Evolutionary conservation across 2,329 filamentous ascomycete species (phyloP).

Genomic region (Penicillium sp.): DNA sequence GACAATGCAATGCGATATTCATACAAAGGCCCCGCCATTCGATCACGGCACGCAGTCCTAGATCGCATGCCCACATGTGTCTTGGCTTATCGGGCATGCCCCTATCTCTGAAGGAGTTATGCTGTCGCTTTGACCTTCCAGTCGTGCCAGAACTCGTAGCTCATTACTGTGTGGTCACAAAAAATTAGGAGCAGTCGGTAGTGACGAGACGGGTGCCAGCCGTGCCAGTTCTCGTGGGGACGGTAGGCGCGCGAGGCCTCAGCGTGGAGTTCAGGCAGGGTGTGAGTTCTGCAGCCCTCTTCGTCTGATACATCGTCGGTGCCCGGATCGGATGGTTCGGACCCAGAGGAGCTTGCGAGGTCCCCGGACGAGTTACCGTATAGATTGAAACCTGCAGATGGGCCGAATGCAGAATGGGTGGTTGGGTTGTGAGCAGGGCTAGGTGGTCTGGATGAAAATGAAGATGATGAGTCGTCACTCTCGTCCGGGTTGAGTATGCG

Average conservation of each 20-base stretch:
- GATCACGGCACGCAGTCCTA: too few relatives aligned
- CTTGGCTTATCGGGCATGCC: too few relatives aligned
- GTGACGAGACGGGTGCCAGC: conserved; percentile 40
- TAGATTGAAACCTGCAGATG: neutral
- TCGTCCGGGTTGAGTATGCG: conserved; percentile 14
- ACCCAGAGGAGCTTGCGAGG: neutral
- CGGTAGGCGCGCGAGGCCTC: conserved; percentile 29
- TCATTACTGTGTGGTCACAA: conserved; percentile 53
- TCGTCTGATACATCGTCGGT: neutral
- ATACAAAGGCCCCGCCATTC: too few relatives aligned
- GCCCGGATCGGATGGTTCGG: neutral
- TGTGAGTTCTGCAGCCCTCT: conserved; percentile 10
- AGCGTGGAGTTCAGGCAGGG: conserved; percentile 35
- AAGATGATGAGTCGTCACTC: conserved; percentile 16
- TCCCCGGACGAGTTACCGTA: neutral
- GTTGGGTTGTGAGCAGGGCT: neutral
- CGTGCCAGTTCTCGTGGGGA: conserved; percentile 39
- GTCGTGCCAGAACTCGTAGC: conserved; percentile 54
- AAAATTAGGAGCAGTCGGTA: conserved; percentile 56
- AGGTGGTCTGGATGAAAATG: neutral
- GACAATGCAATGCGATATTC: too few relatives aligned
- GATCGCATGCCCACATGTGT: too few relatives aligned
- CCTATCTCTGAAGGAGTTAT: too few relatives aligned
- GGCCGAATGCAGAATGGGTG: neutral
- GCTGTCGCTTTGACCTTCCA: conserved; percentile 23